Conservation (phyloP, 73 alveolate species). For the Paramecium sexaurelia region DNA sequence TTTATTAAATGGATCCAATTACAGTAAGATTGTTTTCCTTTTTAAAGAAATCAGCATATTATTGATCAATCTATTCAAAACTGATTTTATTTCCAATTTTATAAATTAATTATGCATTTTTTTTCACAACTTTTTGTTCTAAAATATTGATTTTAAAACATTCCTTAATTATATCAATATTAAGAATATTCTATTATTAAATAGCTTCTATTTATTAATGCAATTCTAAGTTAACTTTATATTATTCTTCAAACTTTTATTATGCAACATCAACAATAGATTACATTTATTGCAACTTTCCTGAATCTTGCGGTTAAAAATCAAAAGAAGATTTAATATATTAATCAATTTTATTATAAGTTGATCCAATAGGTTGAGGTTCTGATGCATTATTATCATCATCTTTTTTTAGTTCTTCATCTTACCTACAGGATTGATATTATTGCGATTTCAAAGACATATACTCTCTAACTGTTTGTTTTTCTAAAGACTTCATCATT, state of each 20-base stretch:
- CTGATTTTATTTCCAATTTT: conserved; percentile 53
- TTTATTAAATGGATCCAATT: conserved; percentile 51
- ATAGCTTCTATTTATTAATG: background rate
- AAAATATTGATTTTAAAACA: conserved; percentile 18
- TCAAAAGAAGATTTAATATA: background rate
- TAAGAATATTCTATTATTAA: background rate
- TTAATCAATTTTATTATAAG: background rate
- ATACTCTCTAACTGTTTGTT: background rate
- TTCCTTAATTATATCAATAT: conserved; percentile 28
- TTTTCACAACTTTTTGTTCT: conserved; percentile 26
- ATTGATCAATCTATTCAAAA: conserved; percentile 57
- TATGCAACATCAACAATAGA: background rate
- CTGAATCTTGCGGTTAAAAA: background rate
- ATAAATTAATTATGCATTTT: conserved; percentile 35
- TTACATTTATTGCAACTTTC: background rate
- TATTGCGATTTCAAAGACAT: background rate
- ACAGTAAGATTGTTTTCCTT: conserved; percentile 56
- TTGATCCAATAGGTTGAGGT: background rate
- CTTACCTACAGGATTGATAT: background rate
- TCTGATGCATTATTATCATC: background rate
- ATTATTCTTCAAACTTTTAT: conserved; percentile 1
- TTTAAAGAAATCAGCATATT: conserved; percentile 57
- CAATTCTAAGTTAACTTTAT: background rate
- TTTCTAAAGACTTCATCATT: background rate
- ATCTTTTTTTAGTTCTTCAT: background rate